Base-by-base conservation (phyloP, 139 green algal genomes). In the Coelastrella sp. region DNA sequence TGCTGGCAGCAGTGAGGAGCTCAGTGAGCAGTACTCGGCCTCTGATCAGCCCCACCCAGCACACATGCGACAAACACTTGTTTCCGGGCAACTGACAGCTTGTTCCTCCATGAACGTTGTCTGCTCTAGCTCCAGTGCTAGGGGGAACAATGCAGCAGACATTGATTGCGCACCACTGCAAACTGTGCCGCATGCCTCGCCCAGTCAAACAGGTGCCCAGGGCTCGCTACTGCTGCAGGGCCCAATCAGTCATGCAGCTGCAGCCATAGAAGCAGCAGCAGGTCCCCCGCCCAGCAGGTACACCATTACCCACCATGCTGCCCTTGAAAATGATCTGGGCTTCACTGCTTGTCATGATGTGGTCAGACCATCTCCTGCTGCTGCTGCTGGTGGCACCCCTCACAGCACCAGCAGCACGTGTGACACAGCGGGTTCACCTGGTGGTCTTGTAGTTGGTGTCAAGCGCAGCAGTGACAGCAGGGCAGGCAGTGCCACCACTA, bases 401-500 rank as follows among this genome's bases (percentile, higher is more conserved):
- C 53, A 64, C 21, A 64, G 53, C 6, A 64, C 53, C 11, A 21
- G 53, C 21, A 21, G 53, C 17, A 64, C 53, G 11, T 19, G 8
- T 43, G n/a, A 41, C 23, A 48, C 66, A 11, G 66, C 66, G 17
- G 35, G n/a, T n/a, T n/a, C n/a, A n/a, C n/a, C n/a, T n/a, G n/a
- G n/a, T n/a, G n/a, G n/a, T n/a, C n/a, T n/a, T 23, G 35, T 21
- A 43, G 35, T 17, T 48, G 66, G 66, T 75, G 17, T 11, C 17
- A 75, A 27, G 35, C 15, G 66, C 37, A 75, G 66, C 37, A 43
- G n/a, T 75, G 66, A 48, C 43, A 79, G 69, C 69, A 21, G 11
- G 30, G 23, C 21, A 27, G 57, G 57, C 57, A 66, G 57, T 66
- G 57, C 17, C 27, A n/a, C 57, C 23, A 1, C 15, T 9, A 57